A percentile compares a stretch with the other conserved stretches of the same genome.
Conservation (phyloP, 176 grass and related monocot genomes). For the Musa schizocarpa region DNA sequence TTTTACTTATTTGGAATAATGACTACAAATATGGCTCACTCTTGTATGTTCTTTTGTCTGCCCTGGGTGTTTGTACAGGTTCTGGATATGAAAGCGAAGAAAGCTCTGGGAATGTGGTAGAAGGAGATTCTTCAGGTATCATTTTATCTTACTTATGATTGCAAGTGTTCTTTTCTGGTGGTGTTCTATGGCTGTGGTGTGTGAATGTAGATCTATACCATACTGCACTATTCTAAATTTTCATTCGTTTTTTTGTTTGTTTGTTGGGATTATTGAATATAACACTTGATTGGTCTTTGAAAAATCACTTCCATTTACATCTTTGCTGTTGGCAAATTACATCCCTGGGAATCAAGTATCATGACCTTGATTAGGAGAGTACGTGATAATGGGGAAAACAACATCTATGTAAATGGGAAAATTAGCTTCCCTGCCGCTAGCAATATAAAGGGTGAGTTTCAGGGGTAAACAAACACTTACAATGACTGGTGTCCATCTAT, state of each 20-base stretch:
- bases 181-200: background rate
- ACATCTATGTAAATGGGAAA: background rate
- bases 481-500: background rate
- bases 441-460: background rate
- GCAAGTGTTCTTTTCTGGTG: background rate
- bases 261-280: no score
- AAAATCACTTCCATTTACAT: no score
- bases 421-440: background rate
- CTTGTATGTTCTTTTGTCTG: slow-evolving; percentile 5
- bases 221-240: no score
- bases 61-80: slow-evolving; percentile 28
- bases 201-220: background rate
- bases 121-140: slow-evolving; percentile 52
- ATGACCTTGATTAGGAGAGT: background rate
- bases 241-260: no score
- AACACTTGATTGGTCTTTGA: no score
- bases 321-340: no score
- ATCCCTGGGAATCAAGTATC: background rate
- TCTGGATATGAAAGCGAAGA: slow-evolving; percentile 85
- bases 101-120: slow-evolving; percentile 58
- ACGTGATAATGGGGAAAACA: no score
- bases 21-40: background rate
- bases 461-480: background rate
- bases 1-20: background rate
- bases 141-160: slow-evolving; percentile 8